A percentile compares a stretch with the other conserved stretches of the same genome.
Conservation (phyloP, 305 asterid species). For the Solanum hybrid region DNA sequence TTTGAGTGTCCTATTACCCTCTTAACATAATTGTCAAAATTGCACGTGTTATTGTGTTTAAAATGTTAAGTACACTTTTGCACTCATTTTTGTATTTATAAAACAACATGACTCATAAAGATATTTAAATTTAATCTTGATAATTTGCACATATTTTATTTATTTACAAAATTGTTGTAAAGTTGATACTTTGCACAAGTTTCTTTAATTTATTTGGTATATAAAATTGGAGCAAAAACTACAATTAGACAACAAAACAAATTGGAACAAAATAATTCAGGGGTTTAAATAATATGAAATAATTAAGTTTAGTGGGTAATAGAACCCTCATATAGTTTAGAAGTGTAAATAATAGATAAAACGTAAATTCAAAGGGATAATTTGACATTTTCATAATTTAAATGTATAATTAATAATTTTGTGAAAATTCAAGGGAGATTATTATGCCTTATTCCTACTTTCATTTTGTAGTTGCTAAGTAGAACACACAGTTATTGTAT, state of each 20-base stretch:
- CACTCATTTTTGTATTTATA: background rate
- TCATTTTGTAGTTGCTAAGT: background rate
- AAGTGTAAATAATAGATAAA: background rate
- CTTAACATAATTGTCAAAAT: too few species aligned
- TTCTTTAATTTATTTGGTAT: background rate
- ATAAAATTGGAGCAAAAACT: background rate
- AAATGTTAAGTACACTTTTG: background rate
- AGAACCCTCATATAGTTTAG: background rate
- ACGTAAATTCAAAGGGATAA: background rate
- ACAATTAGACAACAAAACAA: background rate
- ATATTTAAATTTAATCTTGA: background rate
- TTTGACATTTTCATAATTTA: background rate
- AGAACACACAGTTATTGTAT: too few species aligned
- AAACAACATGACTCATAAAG: background rate
- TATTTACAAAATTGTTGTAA: too few species aligned
- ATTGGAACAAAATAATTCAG: background rate
- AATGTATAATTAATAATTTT: background rate
- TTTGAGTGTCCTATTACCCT: background rate
- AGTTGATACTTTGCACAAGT: background rate
- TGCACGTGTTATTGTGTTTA: too few species aligned
- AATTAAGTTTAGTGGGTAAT: background rate
- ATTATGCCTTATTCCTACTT: too few species aligned
- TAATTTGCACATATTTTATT: background rate
- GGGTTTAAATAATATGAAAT: background rate
- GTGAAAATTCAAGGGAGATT: background rate